Percentiles rank a stretch among this genome's conserved stretches.
These are phyloP conservation scores for Triticum monococcum DNA, from an alignment of 176 grass and related monocot genomes.

Conservation along the genomic window DNA sequence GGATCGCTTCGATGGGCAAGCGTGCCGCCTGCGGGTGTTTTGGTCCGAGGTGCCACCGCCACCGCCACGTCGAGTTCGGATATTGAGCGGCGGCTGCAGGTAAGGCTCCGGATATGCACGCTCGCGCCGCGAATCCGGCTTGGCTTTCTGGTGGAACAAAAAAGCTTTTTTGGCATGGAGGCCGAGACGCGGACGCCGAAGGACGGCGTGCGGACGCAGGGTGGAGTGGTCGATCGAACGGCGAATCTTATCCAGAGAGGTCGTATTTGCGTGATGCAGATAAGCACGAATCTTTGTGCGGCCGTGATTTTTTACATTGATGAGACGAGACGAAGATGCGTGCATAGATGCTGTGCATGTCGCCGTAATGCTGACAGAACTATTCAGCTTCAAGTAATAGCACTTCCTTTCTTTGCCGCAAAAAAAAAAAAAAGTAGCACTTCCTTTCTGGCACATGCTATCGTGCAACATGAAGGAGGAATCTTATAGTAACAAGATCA, in stretches of 20 bases:
- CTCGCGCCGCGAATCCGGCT: background rate
- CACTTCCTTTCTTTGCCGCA: background rate
- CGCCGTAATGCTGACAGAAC: background rate
- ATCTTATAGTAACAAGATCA: background rate
- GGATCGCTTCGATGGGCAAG: background rate
- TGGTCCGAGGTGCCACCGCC: background rate
- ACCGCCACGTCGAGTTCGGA: background rate
- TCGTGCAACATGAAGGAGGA: background rate
- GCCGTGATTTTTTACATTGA: background rate
- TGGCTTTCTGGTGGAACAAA: background rate
- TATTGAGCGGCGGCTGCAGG: background rate
- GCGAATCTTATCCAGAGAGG: background rate
- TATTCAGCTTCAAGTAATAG: background rate
- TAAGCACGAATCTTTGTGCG: slow-evolving; percentile 28
- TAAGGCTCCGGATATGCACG: background rate
- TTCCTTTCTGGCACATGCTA: background rate
- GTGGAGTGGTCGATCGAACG: background rate
- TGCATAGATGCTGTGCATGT: background rate
- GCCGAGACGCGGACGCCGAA: background rate
- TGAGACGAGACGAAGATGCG: background rate
- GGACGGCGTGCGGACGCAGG: background rate
- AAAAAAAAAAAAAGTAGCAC: too few species aligned
- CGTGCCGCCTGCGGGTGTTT: background rate
- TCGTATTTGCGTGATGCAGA: background rate
- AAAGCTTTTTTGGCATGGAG: background rate